A percentile compares a stretch with the other conserved stretches of the same genome.
phyloP scores from a whole-genome alignment of 805 yeast genomes.

The Yarrowia bubula region DNA sequence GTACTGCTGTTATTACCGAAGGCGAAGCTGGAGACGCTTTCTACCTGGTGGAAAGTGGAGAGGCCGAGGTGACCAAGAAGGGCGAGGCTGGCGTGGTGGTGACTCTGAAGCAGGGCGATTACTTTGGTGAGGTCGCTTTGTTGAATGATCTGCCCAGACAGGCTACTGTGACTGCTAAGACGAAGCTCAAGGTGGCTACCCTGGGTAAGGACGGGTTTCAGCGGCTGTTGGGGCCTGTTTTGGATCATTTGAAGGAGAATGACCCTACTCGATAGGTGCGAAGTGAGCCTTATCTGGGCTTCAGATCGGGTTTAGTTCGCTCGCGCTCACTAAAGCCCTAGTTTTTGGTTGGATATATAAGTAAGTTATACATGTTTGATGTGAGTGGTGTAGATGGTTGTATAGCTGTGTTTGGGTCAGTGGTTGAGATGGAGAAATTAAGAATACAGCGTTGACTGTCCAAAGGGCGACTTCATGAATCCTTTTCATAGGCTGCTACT shows the following conservation, averaged over 20 bases:
- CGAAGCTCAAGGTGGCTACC: conserved; percentile 81
- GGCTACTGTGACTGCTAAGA: conserved; percentile 81
- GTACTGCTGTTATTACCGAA: conserved; percentile 73
- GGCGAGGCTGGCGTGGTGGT: conserved; percentile 57
- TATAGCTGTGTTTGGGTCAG: no score
- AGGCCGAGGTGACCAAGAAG: conserved; percentile 67
- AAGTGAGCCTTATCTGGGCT: neutral
- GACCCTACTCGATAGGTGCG: conserved; percentile 56
- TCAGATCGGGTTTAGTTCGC: no score
- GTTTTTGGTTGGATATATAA: conserved; percentile 1
- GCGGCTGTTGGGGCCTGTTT: conserved; percentile 91
- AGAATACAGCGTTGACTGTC: no score
- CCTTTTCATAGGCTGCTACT: no score
- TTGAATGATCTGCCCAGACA: conserved; percentile 89
- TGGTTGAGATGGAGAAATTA: no score
- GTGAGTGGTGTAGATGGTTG: no score
- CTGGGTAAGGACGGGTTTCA: conserved; percentile 90
- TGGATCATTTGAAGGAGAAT: conserved; percentile 77
- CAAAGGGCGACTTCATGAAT: no score
- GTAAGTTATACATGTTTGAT: conserved; percentile 3
- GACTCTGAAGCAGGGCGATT: conserved; percentile 72
- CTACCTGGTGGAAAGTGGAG: conserved; percentile 75
- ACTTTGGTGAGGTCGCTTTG: conserved; percentile 95
- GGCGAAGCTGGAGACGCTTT: conserved; percentile 83
- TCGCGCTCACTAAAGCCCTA: no score